Conservation (phyloP, 2,329 filamentous ascomycete species). For the Hirsutella thompsonii region DNA sequence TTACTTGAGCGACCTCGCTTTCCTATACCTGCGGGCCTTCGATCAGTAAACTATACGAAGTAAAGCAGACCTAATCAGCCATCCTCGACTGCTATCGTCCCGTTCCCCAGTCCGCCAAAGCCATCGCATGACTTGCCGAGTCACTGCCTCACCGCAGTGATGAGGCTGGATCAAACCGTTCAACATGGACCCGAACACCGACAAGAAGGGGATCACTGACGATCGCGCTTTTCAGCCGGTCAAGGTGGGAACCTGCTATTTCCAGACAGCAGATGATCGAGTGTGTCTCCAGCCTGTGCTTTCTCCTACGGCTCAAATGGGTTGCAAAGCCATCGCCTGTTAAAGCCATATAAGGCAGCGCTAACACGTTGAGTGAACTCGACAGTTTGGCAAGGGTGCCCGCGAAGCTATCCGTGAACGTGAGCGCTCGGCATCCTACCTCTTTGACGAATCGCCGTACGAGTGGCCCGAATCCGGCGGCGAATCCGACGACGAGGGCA, state of each 20-base stretch:
- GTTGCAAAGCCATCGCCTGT: too few relatives aligned
- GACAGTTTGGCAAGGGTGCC: slow-evolving; percentile 23
- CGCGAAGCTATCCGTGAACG: slow-evolving; percentile 19
- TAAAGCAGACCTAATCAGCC: too few relatives aligned
- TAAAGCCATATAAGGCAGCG: too few relatives aligned
- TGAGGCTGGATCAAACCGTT: too few relatives aligned
- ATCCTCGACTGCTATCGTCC: too few relatives aligned
- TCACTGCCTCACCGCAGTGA: too few relatives aligned
- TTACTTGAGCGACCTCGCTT: too few relatives aligned
- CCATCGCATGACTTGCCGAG: too few relatives aligned
- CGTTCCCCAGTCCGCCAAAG: too few relatives aligned
- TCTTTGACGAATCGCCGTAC: slow-evolving; percentile 11
- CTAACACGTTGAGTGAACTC: background rate
- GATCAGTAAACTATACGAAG: too few relatives aligned
- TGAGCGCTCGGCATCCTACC: slow-evolving; percentile 12
- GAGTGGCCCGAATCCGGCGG: slow-evolving; percentile 15
- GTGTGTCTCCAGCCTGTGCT: slow-evolving; percentile 12
- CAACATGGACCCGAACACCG: background rate
- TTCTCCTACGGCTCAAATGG: too few relatives aligned
- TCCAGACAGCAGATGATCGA: slow-evolving; percentile 22
- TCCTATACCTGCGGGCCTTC: too few relatives aligned
- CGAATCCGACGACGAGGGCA: slow-evolving; percentile 10
- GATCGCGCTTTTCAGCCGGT: slow-evolving; percentile 10
- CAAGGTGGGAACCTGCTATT: slow-evolving; percentile 22
- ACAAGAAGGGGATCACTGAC: background rate